Evolutionary conservation across 73 alveolate species (phyloP).

Genomic region (Paramecium tetraurelia): DNA sequence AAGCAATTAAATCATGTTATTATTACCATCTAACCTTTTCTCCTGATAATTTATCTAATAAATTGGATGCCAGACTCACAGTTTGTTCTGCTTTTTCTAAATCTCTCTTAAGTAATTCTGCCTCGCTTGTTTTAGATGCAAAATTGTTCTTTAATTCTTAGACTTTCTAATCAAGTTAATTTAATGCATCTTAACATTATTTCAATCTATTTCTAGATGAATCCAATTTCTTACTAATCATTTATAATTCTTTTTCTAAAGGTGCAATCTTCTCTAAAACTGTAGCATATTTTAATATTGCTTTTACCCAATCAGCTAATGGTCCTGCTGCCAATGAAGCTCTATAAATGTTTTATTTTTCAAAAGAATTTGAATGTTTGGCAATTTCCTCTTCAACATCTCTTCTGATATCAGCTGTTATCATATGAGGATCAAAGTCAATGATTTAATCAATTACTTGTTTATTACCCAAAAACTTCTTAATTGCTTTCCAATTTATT

Average conservation of each 20-base stretch:
- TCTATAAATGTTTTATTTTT: neutral
- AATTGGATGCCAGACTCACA: constrained; percentile 86
- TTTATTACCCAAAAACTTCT: constrained; percentile 87
- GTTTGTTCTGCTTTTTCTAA: constrained; percentile 88
- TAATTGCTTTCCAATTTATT: constrained; percentile 90
- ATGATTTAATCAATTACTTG: constrained; percentile 85
- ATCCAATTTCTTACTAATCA: constrained; percentile 81
- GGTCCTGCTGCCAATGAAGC: constrained; percentile 85
- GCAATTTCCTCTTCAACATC: constrained; percentile 81
- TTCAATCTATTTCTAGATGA: constrained; percentile 81
- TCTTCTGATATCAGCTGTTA: constrained; percentile 78
- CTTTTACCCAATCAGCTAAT: constrained; percentile 98
- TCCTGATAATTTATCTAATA: constrained; percentile 95
- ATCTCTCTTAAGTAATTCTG: constrained; percentile 82
- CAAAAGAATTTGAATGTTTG: constrained; percentile 75
- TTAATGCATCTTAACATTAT: constrained; percentile 86
- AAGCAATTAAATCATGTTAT: constrained; percentile 76
- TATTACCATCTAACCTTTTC: constrained; percentile 99
- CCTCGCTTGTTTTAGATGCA: constrained; percentile 94
- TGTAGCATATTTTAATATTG: constrained; percentile 92
- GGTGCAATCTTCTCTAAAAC: constrained; percentile 97
- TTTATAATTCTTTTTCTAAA: constrained; percentile 88
- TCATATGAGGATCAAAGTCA: constrained; percentile 91
- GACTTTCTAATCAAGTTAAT: constrained; percentile 84
- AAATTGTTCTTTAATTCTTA: constrained; percentile 84